A percentile compares a stretch with the other conserved stretches of the same genome.
These are phyloP conservation scores for Moniliophthora roreri DNA, from an alignment of 1,284 basidiomycete species.

Conservation along the genomic window DNA sequence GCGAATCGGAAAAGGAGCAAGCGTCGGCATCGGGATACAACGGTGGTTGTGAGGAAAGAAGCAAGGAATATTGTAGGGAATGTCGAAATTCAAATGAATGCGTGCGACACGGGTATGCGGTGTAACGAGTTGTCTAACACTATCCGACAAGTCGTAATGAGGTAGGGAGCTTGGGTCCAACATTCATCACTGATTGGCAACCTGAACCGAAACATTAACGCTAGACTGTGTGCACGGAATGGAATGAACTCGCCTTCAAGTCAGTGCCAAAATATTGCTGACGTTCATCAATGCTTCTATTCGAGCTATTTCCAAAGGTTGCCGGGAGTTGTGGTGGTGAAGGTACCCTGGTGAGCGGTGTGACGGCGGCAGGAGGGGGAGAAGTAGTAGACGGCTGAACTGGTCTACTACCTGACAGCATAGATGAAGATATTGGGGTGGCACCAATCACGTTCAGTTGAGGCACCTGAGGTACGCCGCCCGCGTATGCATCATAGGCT, in stretches of 20 bases:
- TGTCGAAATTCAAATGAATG: no score
- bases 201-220: neutral
- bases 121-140: no score
- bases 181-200: conserved; percentile 1
- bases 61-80: no score
- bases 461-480: neutral
- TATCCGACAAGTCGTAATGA: no score
- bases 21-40: no score
- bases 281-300: conserved; percentile 1
- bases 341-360: neutral
- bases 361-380: neutral
- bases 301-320: neutral
- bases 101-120: no score
- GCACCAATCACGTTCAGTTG: neutral
- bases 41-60: no score
- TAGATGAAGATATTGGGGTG: neutral
- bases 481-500: conserved; percentile 5
- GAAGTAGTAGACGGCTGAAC: no score
- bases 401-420: neutral
- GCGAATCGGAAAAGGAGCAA: no score
- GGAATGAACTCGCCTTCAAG: neutral
- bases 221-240: neutral
- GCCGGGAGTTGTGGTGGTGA: neutral
- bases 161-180: no score
- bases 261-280: neutral